Percentiles rank a stretch among this genome's conserved stretches.
These are phyloP conservation scores for Thalia dealbata DNA, from an alignment of 176 grass and related monocot species.

Conservation along the genomic window DNA sequence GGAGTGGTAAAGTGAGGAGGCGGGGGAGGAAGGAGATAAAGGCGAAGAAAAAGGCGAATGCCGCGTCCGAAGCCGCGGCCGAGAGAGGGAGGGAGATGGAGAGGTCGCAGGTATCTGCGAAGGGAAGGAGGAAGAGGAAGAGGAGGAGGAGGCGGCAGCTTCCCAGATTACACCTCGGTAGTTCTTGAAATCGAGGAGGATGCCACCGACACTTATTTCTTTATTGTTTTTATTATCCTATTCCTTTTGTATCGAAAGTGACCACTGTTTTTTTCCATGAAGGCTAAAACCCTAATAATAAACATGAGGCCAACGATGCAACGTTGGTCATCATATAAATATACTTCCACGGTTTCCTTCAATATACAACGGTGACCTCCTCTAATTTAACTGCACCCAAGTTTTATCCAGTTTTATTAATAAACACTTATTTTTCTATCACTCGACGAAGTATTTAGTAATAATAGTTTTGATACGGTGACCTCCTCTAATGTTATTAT, in stretches of 20 bases:
- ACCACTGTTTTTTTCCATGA: not conserved
- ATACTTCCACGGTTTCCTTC: too few species aligned
- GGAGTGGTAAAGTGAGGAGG: not conserved
- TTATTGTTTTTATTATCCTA: not conserved
- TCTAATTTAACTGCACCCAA: too few species aligned
- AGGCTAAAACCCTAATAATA: too few species aligned
- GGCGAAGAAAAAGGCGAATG: not conserved
- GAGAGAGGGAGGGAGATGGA: not conserved
- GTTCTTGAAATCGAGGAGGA: not conserved
- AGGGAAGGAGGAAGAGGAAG: not conserved
- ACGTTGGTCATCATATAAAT: too few species aligned
- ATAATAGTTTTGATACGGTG: too few species aligned
- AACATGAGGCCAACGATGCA: too few species aligned
- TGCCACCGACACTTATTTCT: conserved; percentile 26
- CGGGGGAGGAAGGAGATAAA: not conserved
- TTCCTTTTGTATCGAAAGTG: not conserved
- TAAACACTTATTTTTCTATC: too few species aligned
- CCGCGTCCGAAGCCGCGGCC: not conserved
- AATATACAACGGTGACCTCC: too few species aligned
- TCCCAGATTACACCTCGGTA: conserved; percentile 3
- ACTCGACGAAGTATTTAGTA: too few species aligned
- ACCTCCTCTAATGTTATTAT: too few species aligned
- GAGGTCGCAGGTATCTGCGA: too few species aligned
- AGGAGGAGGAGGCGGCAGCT: not conserved
- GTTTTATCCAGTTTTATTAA: too few species aligned